Percentiles rank a stretch among this genome's conserved stretches.
Conservation (phyloP, 257 asterid genomes). For the Nemophila menziesii region DNA sequence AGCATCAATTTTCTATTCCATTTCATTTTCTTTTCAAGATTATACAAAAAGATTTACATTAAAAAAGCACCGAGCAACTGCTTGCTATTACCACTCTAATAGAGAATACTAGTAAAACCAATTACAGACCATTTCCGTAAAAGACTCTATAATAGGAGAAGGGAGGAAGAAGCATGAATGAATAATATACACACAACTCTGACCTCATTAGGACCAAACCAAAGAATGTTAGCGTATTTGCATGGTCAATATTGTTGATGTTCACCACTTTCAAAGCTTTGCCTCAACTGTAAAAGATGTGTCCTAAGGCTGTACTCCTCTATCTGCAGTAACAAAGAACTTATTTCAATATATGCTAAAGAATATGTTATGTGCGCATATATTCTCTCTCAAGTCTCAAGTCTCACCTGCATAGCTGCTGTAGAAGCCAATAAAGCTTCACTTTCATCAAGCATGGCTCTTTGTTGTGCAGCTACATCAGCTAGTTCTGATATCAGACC, state of each 20-base stretch:
- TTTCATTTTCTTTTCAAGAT: constrained; percentile 16
- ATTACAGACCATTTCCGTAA: constrained; percentile 1
- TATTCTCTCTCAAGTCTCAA: no score
- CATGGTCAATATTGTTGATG: constrained; percentile 11
- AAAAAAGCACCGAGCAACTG: constrained; percentile 8
- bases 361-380: no score
- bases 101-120: constrained; percentile 1
- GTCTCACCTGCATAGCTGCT: constrained; percentile 70
- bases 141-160: background rate
- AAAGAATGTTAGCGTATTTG: constrained; percentile 21
- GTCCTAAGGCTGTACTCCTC: constrained; percentile 74
- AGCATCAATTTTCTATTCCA: constrained; percentile 1
- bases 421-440: constrained; percentile 49
- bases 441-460: constrained; percentile 71
- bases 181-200: constrained; percentile 19
- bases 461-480: constrained; percentile 62
- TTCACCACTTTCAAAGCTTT: constrained; percentile 25
- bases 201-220: constrained; percentile 4
- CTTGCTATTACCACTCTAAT: constrained; percentile 15
- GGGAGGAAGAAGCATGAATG: constrained; percentile 4
- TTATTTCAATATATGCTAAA: no score
- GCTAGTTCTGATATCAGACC: constrained; percentile 67
- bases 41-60: constrained; percentile 19
- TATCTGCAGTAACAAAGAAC: constrained; percentile 33
- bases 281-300: constrained; percentile 54